These are phyloP conservation scores for Paraurostyla sp. DNA, from an alignment of 73 alveolate genomes.

Conservation along the genomic window DNA sequence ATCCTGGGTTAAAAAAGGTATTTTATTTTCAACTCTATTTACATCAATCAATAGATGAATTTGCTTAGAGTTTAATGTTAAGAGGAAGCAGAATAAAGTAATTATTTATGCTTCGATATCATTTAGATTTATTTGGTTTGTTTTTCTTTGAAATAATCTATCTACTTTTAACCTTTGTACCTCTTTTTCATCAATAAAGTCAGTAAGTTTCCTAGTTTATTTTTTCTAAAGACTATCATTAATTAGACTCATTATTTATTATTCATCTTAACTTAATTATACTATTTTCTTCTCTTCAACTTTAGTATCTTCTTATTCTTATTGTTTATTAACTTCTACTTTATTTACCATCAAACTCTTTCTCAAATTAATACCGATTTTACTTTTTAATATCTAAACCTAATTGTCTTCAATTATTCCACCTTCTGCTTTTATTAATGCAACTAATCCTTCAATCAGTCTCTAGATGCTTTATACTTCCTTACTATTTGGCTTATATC, in stretches of 20 bases:
- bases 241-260: neutral
- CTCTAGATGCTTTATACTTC: conserved; percentile 27
- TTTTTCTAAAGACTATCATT: neutral
- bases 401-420: neutral
- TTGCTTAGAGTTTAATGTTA: neutral
- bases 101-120: neutral
- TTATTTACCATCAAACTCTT: neutral
- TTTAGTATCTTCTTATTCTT: neutral
- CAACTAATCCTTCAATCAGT: conserved; percentile 2
- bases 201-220: neutral
- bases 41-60: neutral
- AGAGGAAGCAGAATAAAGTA: neutral
- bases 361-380: neutral
- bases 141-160: neutral
- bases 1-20: neutral
- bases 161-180: neutral
- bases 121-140: neutral
- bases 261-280: neutral
- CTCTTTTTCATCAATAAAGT: conserved; percentile 30
- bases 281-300: neutral
- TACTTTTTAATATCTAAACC: neutral
- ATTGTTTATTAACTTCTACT: neutral
- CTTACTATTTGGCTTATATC: conserved; percentile 1
- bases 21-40: conserved; percentile 23
- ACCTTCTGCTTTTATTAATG: neutral